Conservation (phyloP, 805 yeast species). For the Saccharomycopsis fermentans region DNA sequence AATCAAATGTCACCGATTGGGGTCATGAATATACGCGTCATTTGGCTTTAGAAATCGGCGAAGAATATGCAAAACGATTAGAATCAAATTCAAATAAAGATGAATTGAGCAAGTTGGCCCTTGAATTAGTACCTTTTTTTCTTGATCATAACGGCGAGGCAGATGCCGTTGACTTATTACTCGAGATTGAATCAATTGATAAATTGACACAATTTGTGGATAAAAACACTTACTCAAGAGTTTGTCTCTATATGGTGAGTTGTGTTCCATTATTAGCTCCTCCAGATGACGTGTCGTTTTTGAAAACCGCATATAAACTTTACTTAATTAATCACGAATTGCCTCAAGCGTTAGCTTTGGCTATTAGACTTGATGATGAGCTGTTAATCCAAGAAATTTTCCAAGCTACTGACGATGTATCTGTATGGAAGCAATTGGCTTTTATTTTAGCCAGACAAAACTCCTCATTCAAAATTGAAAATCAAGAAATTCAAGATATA, state of each 20-base stretch:
- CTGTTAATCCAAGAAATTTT: constrained; percentile 70
- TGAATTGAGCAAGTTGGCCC: constrained; percentile 52
- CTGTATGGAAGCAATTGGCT: constrained; percentile 82
- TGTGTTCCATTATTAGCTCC: constrained; percentile 96
- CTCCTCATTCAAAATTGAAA: constrained; percentile 55
- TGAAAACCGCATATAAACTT: constrained; percentile 80
- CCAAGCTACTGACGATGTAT: constrained; percentile 62
- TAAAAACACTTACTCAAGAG: constrained; percentile 73
- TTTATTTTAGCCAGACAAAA: constrained; percentile 82
- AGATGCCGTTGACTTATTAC: constrained; percentile 88
- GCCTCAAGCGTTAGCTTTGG: constrained; percentile 84
- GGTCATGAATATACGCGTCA: constrained; percentile 98
- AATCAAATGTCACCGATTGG: constrained; percentile 68
- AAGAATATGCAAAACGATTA: constrained; percentile 53
- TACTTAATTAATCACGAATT: constrained; percentile 70
- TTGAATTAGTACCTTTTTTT: constrained; percentile 79
- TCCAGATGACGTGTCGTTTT: constrained; percentile 79
- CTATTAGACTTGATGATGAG: constrained; percentile 81
- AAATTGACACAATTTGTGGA: constrained; percentile 78
- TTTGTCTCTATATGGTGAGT: constrained; percentile 86
- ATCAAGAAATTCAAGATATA: constrained; percentile 71
- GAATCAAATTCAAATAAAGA: constrained; percentile 26
- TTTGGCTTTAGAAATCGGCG: constrained; percentile 90
- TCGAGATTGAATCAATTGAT: constrained; percentile 84
- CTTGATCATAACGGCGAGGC: constrained; percentile 95